Evolutionary conservation across 495 filamentous ascomycete genomes (phyloP).

Genomic region (Aspergillus bridgeri): DNA sequence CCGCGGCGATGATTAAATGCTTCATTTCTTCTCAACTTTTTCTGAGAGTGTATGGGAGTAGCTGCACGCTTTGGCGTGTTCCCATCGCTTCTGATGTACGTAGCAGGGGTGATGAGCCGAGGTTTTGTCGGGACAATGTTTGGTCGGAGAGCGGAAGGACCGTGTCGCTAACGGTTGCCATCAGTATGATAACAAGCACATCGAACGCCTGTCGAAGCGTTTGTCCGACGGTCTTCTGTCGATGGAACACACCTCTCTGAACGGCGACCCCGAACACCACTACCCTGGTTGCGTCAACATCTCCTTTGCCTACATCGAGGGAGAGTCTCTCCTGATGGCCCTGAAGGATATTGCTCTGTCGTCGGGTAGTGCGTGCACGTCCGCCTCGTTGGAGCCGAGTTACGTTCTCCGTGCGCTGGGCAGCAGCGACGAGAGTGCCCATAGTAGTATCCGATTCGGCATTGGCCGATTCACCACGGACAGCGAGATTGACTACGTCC

Average conservation of each 20-base stretch:
- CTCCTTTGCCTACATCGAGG: conserved; percentile 97
- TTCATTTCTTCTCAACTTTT: conserved; percentile 54
- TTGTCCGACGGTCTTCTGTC: conserved; percentile 75
- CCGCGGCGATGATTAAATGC: conserved; percentile 49
- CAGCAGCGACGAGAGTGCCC: conserved; percentile 93
- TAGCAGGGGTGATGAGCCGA: conserved; percentile 52
- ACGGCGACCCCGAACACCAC: conserved; percentile 76
- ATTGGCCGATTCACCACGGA: conserved; percentile 97
- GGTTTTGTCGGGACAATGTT: conserved; percentile 5
- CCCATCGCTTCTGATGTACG: conserved; percentile 42
- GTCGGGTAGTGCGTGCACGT: conserved; percentile 95
- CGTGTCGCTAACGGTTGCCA: conserved; percentile 27
- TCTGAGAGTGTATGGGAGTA: conserved; percentile 45
- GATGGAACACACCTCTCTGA: conserved; percentile 88
- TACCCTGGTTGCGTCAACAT: conserved; percentile 98
- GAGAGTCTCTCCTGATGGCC: conserved; percentile 96
- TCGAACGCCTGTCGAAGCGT: conserved; percentile 77
- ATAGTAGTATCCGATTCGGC: conserved; percentile 95
- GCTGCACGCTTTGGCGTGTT: conserved; percentile 37
- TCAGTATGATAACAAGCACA: conserved; percentile 87
- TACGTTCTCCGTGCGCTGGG: conserved; percentile 93
- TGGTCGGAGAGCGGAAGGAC: neutral
- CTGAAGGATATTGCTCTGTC: conserved; percentile 97
- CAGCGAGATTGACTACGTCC: conserved; percentile 91
- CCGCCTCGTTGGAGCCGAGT: conserved; percentile 90